Conservation (phyloP, 805 yeast genomes). For the Lipomyces mesembrius region DNA sequence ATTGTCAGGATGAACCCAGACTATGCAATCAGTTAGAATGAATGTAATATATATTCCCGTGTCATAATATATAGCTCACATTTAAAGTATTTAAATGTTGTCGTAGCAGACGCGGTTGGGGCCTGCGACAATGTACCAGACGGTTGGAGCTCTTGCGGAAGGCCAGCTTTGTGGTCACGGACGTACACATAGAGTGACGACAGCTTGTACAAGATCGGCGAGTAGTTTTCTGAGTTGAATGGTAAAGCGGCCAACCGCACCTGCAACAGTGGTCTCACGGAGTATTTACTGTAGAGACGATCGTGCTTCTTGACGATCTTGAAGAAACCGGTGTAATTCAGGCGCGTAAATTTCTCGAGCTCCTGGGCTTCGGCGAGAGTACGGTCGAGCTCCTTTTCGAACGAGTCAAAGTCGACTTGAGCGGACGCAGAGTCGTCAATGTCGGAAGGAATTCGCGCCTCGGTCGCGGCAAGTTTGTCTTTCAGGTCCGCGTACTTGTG, state of each 20-base stretch:
- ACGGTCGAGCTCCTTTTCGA: conserved; percentile 74
- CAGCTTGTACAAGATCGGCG: conserved; percentile 79
- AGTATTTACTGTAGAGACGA: conserved; percentile 80
- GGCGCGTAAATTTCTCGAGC: conserved; percentile 84
- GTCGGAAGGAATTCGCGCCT: conserved; percentile 52
- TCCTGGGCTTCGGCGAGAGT: conserved; percentile 76
- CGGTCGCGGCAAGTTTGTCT: conserved; percentile 66
- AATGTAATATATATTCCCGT: not conserved
- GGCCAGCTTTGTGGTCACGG: conserved; percentile 63
- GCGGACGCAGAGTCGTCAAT: conserved; percentile 35
- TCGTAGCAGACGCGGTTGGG: conserved; percentile 35
- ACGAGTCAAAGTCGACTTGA: conserved; percentile 55
- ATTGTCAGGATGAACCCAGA: conserved; percentile 97
- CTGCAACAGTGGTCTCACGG: conserved; percentile 87
- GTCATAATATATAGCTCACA: conserved; percentile 16
- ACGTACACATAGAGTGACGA: conserved; percentile 80
- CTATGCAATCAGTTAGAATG: conserved; percentile 52
- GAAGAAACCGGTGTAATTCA: conserved; percentile 92
- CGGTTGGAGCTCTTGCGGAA: conserved; percentile 10
- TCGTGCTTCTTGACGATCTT: conserved; percentile 97
- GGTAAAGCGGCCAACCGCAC: conserved; percentile 88
- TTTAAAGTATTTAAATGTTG: conserved; percentile 45
- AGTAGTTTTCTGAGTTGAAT: conserved; percentile 91
- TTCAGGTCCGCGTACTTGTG: conserved; percentile 71
- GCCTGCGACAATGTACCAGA: conserved; percentile 35